Conservation (phyloP, 768 basidiomycete species). For the Macrolepiota albuminosa region DNA sequence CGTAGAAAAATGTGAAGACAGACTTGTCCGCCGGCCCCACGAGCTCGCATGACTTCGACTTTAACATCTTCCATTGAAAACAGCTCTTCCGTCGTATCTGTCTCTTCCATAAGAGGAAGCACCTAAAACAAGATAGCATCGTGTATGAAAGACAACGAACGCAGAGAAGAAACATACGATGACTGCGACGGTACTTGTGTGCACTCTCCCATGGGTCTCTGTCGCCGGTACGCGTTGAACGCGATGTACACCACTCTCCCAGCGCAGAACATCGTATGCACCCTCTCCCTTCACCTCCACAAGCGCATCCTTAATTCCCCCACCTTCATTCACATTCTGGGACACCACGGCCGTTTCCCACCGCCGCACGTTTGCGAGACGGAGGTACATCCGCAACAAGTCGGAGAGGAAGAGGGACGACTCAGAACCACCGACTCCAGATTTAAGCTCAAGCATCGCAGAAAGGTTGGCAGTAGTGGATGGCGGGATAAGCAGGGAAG, state of each 20-base stretch:
- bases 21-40: conserved; percentile 97
- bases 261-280: conserved; percentile 73
- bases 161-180: conserved; percentile 51
- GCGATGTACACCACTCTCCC: conserved; percentile 95
- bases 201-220: conserved; percentile 81
- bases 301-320: conserved; percentile 75
- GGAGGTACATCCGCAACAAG: conserved; percentile 76
- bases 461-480: conserved; percentile 63
- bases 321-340: conserved; percentile 51
- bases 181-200: conserved; percentile 87
- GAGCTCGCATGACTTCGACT: conserved; percentile 90
- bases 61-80: conserved; percentile 83
- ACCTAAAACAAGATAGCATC: conserved; percentile 46
- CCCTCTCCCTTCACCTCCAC: conserved; percentile 76
- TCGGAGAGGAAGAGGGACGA: conserved; percentile 77
- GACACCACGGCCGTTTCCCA: conserved; percentile 64
- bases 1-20: conserved; percentile 7
- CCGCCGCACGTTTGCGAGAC: conserved; percentile 46
- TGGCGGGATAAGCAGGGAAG: conserved; percentile 67
- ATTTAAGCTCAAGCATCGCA: conserved; percentile 85
- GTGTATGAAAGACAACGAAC: not conserved
- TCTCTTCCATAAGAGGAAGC: conserved; percentile 72
- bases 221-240: conserved; percentile 94
- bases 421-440: conserved; percentile 91
- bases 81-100: conserved; percentile 58